Conservation (phyloP, 257 asterid genomes). For the Anisodus tanguticus region DNA sequence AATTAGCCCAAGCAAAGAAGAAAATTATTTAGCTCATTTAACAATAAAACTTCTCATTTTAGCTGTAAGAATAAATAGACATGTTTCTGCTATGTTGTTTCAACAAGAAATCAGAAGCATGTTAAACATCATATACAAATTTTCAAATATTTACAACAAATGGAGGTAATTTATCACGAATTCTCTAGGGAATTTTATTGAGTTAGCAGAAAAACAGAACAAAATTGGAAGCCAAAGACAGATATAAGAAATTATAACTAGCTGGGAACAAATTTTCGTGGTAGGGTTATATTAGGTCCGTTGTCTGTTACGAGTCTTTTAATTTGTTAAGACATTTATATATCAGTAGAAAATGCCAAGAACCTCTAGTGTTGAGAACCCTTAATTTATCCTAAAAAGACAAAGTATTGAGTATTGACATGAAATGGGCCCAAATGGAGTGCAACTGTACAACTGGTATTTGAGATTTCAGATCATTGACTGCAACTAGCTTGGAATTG, state of each 20-base stretch:
- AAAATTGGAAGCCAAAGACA: not conserved
- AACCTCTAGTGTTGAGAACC: not conserved
- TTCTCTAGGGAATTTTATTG: not conserved
- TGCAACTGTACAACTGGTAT: not conserved
- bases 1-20: conserved; percentile 42
- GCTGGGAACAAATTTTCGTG: not conserved
- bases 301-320: not conserved
- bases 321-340: not conserved
- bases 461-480: not conserved
- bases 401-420: not conserved
- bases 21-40: not conserved
- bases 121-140: too few species aligned
- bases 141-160: not conserved
- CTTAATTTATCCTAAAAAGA: not conserved
- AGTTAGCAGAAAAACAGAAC: not conserved
- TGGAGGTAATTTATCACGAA: not conserved
- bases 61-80: not conserved
- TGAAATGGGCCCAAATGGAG: not conserved
- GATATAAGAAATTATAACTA: not conserved
- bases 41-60: not conserved
- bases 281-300: not conserved
- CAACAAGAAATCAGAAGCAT: not conserved
- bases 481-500: not conserved
- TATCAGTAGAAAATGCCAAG: not conserved
- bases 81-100: not conserved